Base-by-base conservation (phyloP, 2,329 filamentous ascomycete species). In the Botryotinia convoluta region DNA sequence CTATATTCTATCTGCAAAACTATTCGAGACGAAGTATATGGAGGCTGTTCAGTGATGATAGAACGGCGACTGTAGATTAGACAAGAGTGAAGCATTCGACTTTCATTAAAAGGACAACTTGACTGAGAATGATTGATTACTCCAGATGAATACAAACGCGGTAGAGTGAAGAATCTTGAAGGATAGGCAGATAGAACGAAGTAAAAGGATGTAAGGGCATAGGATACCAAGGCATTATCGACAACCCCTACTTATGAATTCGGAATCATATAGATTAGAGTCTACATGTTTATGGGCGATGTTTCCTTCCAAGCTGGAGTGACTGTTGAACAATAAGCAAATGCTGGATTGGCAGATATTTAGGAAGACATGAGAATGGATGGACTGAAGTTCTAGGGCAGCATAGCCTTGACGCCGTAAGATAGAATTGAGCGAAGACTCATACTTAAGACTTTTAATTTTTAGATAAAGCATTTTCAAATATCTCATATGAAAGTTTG, bases 371-470 rank as follows among this genome's bases (percentile, higher is more conserved):
- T n/a, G 26, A 44, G n/a, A 63, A 63, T 20, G 8, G 1, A 29
- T 39, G 2, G 20, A 9, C 5, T 42, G 1, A 10, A 20, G 8
- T 12, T 7, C 9, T 42, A 3, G 0, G 5, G 7, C 1, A 14
- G 35, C 26, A 62, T 9, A n/a, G 20, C 37, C 35, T 7, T n/a
- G 26, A 42, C 3, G 61, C 16, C 1, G 4, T 1, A n/a, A 16
- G 3, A 42, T 29, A 29, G 6, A 39, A 42, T 16, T 22, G 37
- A 44, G 16, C 37, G 7, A 16, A 26, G 26, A n/a, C 3, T 20
- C 7, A n/a, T n/a, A 62, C 2, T 18, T 14, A n/a, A n/a, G 12
- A 54, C 26, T 16, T n/a, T 54, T 3, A n/a, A 7, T n/a, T 5
- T n/a, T n/a, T n/a, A 3, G n/a, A 54, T 5, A 16, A 12, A 54